Evolutionary conservation across 2,329 filamentous ascomycete genomes (phyloP).

Genomic region (Colletotrichum gloeosporioides): DNA sequence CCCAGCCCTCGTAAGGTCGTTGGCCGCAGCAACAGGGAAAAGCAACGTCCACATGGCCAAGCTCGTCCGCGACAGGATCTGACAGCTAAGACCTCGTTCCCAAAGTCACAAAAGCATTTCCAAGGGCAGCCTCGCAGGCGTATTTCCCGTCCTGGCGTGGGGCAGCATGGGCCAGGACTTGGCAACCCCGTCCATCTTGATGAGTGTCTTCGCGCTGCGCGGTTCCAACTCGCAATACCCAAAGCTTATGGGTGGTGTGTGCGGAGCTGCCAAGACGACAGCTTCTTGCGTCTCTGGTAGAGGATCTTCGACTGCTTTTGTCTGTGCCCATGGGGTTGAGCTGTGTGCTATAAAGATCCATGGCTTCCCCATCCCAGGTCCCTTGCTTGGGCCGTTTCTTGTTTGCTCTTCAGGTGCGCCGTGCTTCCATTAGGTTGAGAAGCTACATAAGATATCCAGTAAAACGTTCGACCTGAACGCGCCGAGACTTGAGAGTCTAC

Average conservation of each 20-base stretch:
- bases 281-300: background rate
- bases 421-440: background rate
- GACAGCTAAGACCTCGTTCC: background rate
- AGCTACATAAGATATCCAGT: background rate
- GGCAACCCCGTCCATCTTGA: slow-evolving; percentile 7
- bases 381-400: background rate
- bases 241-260: background rate
- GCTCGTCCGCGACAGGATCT: background rate
- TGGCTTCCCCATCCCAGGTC: background rate
- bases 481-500: background rate
- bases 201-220: background rate
- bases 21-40: background rate
- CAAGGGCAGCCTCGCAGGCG: background rate
- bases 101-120: background rate
- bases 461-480: background rate
- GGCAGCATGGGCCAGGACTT: background rate
- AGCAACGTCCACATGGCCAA: slow-evolving; percentile 1
- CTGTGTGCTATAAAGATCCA: slow-evolving; percentile 15
- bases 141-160: slow-evolving; percentile 2
- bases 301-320: background rate
- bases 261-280: slow-evolving; percentile 13
- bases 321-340: background rate
- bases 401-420: background rate
- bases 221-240: background rate
- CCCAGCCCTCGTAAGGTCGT: background rate